A percentile compares a stretch with the other conserved stretches of the same genome.
Conservation (phyloP, 2,329 filamentous ascomycete genomes). For the Trichoderma polysporum region DNA sequence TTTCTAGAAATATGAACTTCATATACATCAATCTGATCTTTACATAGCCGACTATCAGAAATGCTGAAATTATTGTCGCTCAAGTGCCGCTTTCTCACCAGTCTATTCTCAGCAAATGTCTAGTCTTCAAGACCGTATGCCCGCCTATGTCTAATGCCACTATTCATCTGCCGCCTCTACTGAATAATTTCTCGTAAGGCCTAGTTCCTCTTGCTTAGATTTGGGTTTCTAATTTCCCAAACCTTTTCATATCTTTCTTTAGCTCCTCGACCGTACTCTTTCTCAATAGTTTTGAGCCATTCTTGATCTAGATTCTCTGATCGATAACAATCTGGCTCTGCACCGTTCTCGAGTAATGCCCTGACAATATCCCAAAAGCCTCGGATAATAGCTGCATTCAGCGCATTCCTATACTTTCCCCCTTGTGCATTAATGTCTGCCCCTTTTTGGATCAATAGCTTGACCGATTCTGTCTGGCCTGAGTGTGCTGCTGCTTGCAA, state of each 20-base stretch:
- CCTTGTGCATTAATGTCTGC: constrained; percentile 9
- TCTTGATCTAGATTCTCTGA: not conserved
- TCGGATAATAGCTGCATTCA: constrained; percentile 11
- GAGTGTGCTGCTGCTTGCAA: constrained; percentile 23
- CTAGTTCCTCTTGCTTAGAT: not conserved
- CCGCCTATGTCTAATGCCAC: constrained; percentile 47
- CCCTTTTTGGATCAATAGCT: constrained; percentile 13
- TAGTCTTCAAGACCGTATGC: constrained; percentile 82
- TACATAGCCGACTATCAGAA: constrained; percentile 63
- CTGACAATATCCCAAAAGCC: constrained; percentile 10
- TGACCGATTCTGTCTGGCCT: not conserved
- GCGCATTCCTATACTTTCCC: constrained; percentile 3
- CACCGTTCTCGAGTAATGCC: constrained; percentile 15
- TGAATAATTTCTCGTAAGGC: not conserved
- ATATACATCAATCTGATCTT: constrained; percentile 67
- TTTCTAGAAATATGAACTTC: constrained; percentile 62
- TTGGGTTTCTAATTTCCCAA: not conserved
- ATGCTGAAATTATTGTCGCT: constrained; percentile 71
- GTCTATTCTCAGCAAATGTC: constrained; percentile 68
- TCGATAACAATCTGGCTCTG: constrained; percentile 15
- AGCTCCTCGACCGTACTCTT: not conserved
- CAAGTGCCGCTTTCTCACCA: constrained; percentile 75
- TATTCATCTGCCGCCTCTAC: not conserved
- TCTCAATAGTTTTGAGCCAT: not conserved
- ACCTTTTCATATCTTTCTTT: not conserved